phyloP scores from a whole-genome alignment of 768 basidiomycete genomes.

The Bullera alba region DNA sequence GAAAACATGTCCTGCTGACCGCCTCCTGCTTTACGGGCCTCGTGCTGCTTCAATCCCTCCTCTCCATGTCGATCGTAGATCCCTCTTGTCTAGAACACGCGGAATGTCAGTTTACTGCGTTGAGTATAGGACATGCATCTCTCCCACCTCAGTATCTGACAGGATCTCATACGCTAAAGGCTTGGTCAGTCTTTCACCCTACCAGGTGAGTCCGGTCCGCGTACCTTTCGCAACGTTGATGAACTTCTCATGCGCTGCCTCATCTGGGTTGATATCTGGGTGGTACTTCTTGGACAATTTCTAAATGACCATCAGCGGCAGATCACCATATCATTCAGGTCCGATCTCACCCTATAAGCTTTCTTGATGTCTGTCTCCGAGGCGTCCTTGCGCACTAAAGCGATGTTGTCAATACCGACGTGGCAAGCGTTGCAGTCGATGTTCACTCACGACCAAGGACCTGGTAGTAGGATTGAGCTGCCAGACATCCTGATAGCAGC shows the following conservation, averaged over 20 bases:
- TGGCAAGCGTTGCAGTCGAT: conserved; percentile 8
- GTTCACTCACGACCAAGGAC: conserved; percentile 63
- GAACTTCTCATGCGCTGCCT: conserved; percentile 70
- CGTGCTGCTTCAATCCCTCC: conserved; percentile 87
- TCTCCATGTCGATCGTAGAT: conserved; percentile 90
- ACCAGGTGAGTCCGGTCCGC: conserved; percentile 1
- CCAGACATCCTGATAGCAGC: conserved; percentile 25
- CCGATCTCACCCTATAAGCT: conserved; percentile 64
- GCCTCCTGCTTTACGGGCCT: conserved; percentile 57
- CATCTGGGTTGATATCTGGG: conserved; percentile 90
- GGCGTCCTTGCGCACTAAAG: conserved; percentile 62
- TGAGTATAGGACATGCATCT: background rate
- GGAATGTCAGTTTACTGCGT: background rate
- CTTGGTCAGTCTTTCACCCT: background rate
- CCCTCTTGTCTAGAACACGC: conserved; percentile 70
- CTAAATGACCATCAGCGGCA: conserved; percentile 5
- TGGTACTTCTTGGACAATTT: conserved; percentile 80
- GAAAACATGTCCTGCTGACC: conserved; percentile 88
- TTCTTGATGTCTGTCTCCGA: conserved; percentile 83
- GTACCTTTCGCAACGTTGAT: conserved; percentile 83
- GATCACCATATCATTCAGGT: background rate
- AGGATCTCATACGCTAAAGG: conserved; percentile 80
- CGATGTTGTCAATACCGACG: background rate
- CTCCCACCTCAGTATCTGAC: conserved; percentile 67
- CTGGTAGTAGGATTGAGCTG: conserved; percentile 55